Evolutionary conservation across 495 filamentous ascomycete genomes (phyloP).

Genomic region (Trichocladium uniseriatum): DNA sequence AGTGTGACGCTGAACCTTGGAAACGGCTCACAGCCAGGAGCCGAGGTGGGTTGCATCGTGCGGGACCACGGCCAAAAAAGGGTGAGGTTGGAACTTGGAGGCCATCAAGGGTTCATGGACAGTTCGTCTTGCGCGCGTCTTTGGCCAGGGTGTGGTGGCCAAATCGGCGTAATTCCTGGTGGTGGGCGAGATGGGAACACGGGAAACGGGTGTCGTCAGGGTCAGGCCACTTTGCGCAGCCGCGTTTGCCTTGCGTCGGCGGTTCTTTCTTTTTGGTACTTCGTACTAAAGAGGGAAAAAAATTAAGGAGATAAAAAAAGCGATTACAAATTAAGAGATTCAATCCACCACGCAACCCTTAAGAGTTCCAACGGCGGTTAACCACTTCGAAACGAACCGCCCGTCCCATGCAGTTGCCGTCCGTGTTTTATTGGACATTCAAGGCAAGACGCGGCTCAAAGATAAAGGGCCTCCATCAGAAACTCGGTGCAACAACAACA

Average conservation of each 20-base stretch:
- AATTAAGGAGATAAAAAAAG: not conserved
- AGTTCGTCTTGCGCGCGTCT: no score
- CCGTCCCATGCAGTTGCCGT: not conserved
- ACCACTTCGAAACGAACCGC: not conserved
- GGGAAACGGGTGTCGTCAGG: not conserved
- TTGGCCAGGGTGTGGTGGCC: not conserved
- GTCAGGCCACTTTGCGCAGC: not conserved
- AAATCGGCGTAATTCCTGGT: constrained; percentile 12
- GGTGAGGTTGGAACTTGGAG: no score
- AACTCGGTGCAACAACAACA: not conserved
- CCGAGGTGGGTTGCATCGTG: constrained; percentile 1
- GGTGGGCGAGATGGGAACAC: not conserved
- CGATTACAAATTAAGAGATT: not conserved
- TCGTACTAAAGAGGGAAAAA: not conserved
- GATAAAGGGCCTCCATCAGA: constrained; percentile 11
- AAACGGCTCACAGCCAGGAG: not conserved
- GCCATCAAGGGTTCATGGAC: no score
- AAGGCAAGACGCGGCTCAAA: constrained; percentile 27
- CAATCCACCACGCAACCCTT: no score
- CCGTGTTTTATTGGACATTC: constrained; percentile 6
- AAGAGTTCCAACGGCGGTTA: not conserved
- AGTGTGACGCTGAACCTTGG: not conserved
- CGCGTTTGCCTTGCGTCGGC: not conserved
- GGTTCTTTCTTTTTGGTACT: not conserved
- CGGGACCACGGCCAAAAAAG: not conserved